Base-by-base conservation (phyloP, 768 basidiomycete species). In the Suillus discolor region DNA sequence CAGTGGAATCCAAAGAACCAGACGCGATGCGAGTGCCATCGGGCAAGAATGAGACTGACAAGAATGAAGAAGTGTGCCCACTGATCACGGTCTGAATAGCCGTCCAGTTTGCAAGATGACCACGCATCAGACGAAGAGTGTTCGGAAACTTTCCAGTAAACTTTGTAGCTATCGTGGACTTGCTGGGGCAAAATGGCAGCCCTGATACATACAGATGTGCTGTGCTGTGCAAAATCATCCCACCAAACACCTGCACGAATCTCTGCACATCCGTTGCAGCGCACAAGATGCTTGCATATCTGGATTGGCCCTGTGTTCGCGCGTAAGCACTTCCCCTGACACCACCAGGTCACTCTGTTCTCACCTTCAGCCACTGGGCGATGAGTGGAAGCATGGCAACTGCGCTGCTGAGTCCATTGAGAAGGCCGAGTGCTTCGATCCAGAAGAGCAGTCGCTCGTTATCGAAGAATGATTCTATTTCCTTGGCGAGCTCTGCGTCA, bases 141-240 rank as follows among this genome's bases (percentile, higher is more conserved):
- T 61, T 64, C 13, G 57, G 42, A 47, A 64, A 54, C 3, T 18
- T 63, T 28, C 12, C 20, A 6, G 36, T 7, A 23, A 65, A 63
- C 4, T 8, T 44, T 12, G 62, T 62, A 16, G 64, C 64, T 70
- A 70, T 75, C 73, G 44, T 72, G 68, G 23, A 81, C 76, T 65
- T 65, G 25, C 12, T 34, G 34, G 73, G 73, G 20, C 67, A 60
- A 62, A 75, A 74, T 31, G 73, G 68, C 20, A 75, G 39, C 1
- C 67, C 73, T 39, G 72, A 74, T 13, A 72, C 20, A 63, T 74
- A 74, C 6, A 74, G 67, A 54, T 74, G 73, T 3, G 73, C 70
- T 2, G 64, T 67, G 66, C 68, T 71, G 28, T 71, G 62, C 15
- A 62, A 36, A 20, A 73, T 70, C 9, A 62, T 41, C 23, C 28